Evolutionary conservation across 2,329 filamentous ascomycete species (phyloP).

Genomic region (Sclerotinia glacialis): DNA sequence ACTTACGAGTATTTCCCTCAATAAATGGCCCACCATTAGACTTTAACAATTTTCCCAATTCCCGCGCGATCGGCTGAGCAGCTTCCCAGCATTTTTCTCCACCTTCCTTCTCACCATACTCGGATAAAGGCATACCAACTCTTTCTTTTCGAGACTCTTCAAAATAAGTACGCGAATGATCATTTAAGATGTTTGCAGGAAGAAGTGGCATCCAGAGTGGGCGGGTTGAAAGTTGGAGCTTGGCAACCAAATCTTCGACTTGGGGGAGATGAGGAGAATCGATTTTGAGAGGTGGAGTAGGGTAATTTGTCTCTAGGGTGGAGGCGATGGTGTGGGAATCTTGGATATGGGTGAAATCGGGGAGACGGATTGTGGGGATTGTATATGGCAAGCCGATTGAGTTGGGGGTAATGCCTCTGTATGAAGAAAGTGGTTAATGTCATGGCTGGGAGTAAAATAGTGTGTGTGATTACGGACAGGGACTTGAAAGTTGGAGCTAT

Average conservation of each 20-base stretch:
- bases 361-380: slow-evolving; percentile 54
- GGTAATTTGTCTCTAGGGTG: slow-evolving; percentile 57
- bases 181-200: slow-evolving; percentile 50
- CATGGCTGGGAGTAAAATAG: background rate
- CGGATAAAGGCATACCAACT: slow-evolving; percentile 53
- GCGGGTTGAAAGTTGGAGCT: slow-evolving; percentile 39
- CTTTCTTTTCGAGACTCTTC: slow-evolving; percentile 47
- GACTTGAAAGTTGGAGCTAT: slow-evolving; percentile 55
- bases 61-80: slow-evolving; percentile 50
- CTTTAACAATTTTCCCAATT: slow-evolving; percentile 37
- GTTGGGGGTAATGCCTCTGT: slow-evolving; percentile 45
- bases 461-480: slow-evolving; percentile 45
- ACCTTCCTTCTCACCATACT: slow-evolving; percentile 48
- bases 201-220: slow-evolving; percentile 50
- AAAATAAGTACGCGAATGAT: slow-evolving; percentile 55
- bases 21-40: slow-evolving; percentile 59
- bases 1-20: slow-evolving; percentile 47
- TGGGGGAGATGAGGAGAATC: slow-evolving; percentile 50
- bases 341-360: slow-evolving; percentile 59
- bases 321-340: slow-evolving; percentile 61
- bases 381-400: slow-evolving; percentile 46
- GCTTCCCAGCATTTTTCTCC: slow-evolving; percentile 51
- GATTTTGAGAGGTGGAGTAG: slow-evolving; percentile 51
- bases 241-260: slow-evolving; percentile 44
- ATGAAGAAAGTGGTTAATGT: slow-evolving; percentile 16